A percentile compares a stretch with the other conserved stretches of the same genome.
Conservation (phyloP, 306 rosid species). For the Canavalia ensiformis region DNA sequence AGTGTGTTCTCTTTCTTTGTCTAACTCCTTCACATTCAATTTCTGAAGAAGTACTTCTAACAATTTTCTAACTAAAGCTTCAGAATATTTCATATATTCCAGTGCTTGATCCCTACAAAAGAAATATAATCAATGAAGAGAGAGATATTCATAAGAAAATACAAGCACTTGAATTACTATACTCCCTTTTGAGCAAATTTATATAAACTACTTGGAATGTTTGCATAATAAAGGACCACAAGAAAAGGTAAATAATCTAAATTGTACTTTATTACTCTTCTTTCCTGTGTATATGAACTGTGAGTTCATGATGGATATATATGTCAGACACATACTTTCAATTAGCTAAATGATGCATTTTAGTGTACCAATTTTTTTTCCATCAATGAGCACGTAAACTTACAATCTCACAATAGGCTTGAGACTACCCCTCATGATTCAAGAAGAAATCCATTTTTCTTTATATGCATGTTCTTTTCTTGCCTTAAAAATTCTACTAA, state of each 20-base stretch:
- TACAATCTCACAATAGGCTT: too few species aligned
- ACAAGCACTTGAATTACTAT: background rate
- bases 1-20: constrained; percentile 44
- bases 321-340: background rate
- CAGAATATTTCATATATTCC: constrained; percentile 52
- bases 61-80: constrained; percentile 45
- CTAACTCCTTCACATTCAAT: constrained; percentile 50
- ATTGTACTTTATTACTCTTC: background rate
- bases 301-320: background rate
- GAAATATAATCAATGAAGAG: background rate
- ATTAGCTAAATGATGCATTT: background rate
- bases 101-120: constrained; percentile 50
- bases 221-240: background rate
- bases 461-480: too few species aligned
- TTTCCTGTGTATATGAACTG: background rate
- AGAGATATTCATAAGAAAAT: background rate
- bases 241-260: background rate
- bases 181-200: background rate
- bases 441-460: too few species aligned
- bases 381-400: too few species aligned
- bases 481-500: too few species aligned
- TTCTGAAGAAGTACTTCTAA: constrained; percentile 47
- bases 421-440: too few species aligned
- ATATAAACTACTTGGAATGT: background rate
- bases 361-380: too few species aligned